Base-by-base conservation (phyloP, 805 yeast species). In the Cyberlindnera bimundalis region DNA sequence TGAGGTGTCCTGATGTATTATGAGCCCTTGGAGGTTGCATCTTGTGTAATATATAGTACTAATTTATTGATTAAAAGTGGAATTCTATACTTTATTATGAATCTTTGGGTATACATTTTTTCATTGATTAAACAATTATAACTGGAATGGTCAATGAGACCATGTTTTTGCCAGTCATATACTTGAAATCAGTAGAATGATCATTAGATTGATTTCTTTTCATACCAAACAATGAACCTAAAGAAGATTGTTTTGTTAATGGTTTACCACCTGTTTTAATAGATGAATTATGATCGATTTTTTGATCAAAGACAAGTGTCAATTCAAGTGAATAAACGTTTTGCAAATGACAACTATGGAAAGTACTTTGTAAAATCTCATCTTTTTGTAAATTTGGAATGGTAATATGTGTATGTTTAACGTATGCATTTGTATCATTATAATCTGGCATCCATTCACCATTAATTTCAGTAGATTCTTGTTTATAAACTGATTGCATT, bases 301-400 rank as follows among this genome's bases (percentile, higher is more conserved):
- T 26, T n/a, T 18, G 26, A 18, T 42, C 41, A 25, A 46, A 46
- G 11, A 18, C n/a, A 12, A 51, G 16, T 13, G 21, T 33, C 7
- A 53, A 18, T 3, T 46, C 16, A 7, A 51, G 35, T 3, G 40
- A 24, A 26, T 49, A 53, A 29, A 53, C 37, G 37, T 53, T 53
- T 21, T 53, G 57, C 6, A 53, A 17, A 29, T 35, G 40, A 35
- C 57, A 53, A 24, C 48, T 40, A 31, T 53, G 57, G 45, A 53
- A 53, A 0, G 55, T 49, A 2, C 40, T 37, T n/a, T 39, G 35
- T 10, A 42, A 9, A 5, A 48, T 15, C 4, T 39, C 48, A n/a
- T 47, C 35, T 12, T 31, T 27, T 5, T 13, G 14, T 14, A 47
- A n/a, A 3, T 15, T 4, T 13, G 53, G 50, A 10, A 51, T 35